These are phyloP conservation scores for Termitomyces sp. DNA, from an alignment of 768 basidiomycete genomes.

Conservation along the genomic window DNA sequence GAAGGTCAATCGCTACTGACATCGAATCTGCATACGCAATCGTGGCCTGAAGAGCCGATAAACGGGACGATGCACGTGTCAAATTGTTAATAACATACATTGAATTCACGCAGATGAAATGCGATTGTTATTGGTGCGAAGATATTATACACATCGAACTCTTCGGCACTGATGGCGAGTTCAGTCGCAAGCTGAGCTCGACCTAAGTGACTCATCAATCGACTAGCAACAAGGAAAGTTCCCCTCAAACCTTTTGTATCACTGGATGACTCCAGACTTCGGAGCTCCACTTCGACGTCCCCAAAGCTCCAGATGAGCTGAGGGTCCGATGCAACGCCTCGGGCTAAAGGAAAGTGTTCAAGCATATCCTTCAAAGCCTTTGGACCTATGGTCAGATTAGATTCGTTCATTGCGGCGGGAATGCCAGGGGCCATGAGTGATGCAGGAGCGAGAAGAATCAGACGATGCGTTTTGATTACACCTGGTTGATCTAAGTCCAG, in stretches of 20 bases:
- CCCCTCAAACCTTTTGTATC: constrained; percentile 51
- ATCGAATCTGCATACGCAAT: constrained; percentile 74
- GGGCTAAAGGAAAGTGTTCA: constrained; percentile 71
- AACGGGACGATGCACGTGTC: neutral
- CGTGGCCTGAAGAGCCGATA: constrained; percentile 52
- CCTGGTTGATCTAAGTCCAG: constrained; percentile 34
- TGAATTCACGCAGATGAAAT: constrained; percentile 83
- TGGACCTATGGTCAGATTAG: constrained; percentile 66
- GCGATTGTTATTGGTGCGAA: constrained; percentile 58
- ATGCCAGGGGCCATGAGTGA: constrained; percentile 61
- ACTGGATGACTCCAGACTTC: constrained; percentile 59
- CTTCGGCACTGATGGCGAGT: constrained; percentile 68
- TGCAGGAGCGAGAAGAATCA: constrained; percentile 53
- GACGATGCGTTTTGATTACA: constrained; percentile 75
- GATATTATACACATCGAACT: constrained; percentile 76
- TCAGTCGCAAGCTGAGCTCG: constrained; percentile 67
- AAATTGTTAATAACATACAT: constrained; percentile 36
- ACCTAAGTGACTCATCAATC: constrained; percentile 27
- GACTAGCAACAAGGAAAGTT: neutral
- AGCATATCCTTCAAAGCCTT: constrained; percentile 70
- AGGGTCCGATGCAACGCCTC: constrained; percentile 62
- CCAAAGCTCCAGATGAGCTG: constrained; percentile 80
- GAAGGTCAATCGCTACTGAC: constrained; percentile 57
- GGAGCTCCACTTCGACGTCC: constrained; percentile 60
- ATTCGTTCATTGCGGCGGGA: constrained; percentile 54